Evolutionary conservation across 2,329 filamentous ascomycete species (phyloP).

Genomic region (Niveomyces coronatus): DNA sequence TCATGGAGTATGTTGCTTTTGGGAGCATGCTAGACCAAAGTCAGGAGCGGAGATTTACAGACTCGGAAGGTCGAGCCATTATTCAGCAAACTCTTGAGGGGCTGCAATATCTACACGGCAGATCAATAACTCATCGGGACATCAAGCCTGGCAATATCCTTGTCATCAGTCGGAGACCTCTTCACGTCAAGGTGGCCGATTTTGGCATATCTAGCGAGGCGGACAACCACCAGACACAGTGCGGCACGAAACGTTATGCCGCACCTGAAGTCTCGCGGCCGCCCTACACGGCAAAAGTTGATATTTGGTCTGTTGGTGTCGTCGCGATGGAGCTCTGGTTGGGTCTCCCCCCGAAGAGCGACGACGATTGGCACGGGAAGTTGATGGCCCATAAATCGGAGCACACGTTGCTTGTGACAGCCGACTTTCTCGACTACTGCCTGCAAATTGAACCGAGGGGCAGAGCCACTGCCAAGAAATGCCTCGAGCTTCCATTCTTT

Average conservation of each 20-base stretch:
- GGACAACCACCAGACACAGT: neutral
- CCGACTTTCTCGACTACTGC: too few relatives aligned
- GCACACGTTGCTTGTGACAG: too few relatives aligned
- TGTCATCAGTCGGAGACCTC: neutral
- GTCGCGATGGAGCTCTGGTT: neutral
- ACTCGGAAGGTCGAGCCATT: too few relatives aligned
- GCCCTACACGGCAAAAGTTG: constrained; percentile 1
- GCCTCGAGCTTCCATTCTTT: too few relatives aligned
- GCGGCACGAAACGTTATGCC: neutral
- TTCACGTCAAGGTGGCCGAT: constrained; percentile 5
- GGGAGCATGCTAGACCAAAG: neutral
- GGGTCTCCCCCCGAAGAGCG: neutral
- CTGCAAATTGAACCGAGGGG: too few relatives aligned
- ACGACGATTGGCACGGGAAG: too few relatives aligned
- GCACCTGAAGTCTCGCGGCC: neutral
- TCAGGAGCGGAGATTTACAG: neutral
- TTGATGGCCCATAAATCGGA: too few relatives aligned
- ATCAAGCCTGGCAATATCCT: constrained; percentile 6
- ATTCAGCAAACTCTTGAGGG: too few relatives aligned
- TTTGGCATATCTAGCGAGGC: constrained; percentile 1
- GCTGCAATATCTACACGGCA: too few relatives aligned
- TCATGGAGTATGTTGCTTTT: neutral
- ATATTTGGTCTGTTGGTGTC: constrained; percentile 5
- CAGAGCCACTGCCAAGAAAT: too few relatives aligned
- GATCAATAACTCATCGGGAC: neutral